phyloP scores from a whole-genome alignment of 805 yeast species.

The Candida broadrunensis region DNA sequence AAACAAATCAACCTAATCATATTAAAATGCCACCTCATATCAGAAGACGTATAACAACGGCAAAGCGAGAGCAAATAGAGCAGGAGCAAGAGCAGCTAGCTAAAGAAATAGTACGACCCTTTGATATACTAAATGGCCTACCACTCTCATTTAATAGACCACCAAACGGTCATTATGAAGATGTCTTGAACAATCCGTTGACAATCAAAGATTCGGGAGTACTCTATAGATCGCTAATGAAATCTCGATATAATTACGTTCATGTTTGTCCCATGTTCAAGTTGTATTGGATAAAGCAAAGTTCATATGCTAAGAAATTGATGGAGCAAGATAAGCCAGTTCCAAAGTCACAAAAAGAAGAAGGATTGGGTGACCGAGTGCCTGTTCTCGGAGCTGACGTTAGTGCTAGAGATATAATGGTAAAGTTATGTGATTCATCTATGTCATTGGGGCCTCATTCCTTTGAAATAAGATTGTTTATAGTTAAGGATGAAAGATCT shows the following conservation, averaged over 20 bases:
- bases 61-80: constrained; percentile 40
- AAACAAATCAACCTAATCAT: no score
- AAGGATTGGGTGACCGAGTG: constrained; percentile 17
- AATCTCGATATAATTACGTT: constrained; percentile 58
- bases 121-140: constrained; percentile 58
- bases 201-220: constrained; percentile 72
- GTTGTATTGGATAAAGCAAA: constrained; percentile 76
- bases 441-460: constrained; percentile 80
- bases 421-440: constrained; percentile 75
- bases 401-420: constrained; percentile 81
- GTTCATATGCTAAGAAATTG: constrained; percentile 48
- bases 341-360: constrained; percentile 20
- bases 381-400: constrained; percentile 38
- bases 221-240: constrained; percentile 64
- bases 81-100: constrained; percentile 37
- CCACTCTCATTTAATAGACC: constrained; percentile 70
- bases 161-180: constrained; percentile 49
- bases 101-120: constrained; percentile 51
- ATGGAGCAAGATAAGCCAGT: constrained; percentile 38
- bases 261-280: constrained; percentile 72
- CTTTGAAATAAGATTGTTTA: constrained; percentile 73
- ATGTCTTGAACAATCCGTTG: constrained; percentile 59
- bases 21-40: constrained; percentile 43
- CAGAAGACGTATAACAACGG: constrained; percentile 42
- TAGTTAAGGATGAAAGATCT: constrained; percentile 76